These are phyloP conservation scores for Solanum paucissectum DNA, from an alignment of 257 asterid species.

Conservation along the genomic window DNA sequence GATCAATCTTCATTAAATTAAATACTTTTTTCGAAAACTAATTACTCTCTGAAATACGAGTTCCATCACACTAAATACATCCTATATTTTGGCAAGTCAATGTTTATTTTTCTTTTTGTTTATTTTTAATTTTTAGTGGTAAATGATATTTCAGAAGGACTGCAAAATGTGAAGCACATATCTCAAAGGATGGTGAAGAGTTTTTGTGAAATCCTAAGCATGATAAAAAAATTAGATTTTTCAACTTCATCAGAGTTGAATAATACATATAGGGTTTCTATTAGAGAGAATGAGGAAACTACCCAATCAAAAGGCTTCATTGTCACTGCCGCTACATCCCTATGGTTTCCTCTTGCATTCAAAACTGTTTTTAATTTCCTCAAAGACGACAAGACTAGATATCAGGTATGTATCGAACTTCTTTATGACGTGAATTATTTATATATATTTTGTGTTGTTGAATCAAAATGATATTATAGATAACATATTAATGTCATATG, in stretches of 20 bases:
- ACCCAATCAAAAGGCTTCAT: constrained; percentile 35
- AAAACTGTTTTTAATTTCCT: constrained; percentile 42
- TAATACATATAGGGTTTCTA: constrained; percentile 34
- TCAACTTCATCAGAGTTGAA: constrained; percentile 19
- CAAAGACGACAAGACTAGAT: constrained; percentile 40
- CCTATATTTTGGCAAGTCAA: background rate
- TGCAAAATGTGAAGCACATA: constrained; percentile 36
- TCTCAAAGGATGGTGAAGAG: constrained; percentile 60
- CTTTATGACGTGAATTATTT: background rate
- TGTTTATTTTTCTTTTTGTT: background rate
- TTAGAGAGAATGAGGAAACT: constrained; percentile 16
- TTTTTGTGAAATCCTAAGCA: constrained; percentile 38
- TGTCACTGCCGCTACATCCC: constrained; percentile 38
- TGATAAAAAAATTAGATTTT: constrained; percentile 27
- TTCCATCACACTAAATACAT: background rate
- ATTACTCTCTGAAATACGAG: background rate
- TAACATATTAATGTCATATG: background rate
- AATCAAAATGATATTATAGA: background rate
- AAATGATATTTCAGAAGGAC: constrained; percentile 20
- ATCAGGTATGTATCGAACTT: constrained; percentile 16
- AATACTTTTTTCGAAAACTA: background rate
- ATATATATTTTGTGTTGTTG: background rate
- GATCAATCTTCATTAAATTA: background rate
- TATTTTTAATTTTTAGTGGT: constrained; percentile 16
- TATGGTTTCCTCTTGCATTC: constrained; percentile 41